phyloP scores from a whole-genome alignment of 2,329 filamentous ascomycete species.

The Colletotrichum sojae region DNA sequence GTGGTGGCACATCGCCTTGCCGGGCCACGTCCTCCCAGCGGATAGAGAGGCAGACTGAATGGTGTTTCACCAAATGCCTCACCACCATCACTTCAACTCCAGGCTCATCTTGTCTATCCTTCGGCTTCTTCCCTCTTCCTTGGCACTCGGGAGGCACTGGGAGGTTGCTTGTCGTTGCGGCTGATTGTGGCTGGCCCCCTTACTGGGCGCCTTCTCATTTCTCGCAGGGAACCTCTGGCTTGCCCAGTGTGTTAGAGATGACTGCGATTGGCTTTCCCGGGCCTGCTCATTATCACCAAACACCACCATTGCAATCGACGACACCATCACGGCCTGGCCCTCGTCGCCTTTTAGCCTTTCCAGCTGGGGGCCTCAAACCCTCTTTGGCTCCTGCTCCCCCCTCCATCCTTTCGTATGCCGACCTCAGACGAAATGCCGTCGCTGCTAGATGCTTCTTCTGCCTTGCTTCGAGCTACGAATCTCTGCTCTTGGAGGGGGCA shows the following conservation, averaged over 20 bases:
- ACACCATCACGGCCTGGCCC: background rate
- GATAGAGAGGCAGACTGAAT: background rate
- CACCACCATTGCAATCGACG: conserved; percentile 3
- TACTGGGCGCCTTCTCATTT: conserved; percentile 21
- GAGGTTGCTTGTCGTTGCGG: background rate
- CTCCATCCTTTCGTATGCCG: no score
- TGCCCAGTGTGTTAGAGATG: conserved; percentile 6
- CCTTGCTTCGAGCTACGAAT: conserved; percentile 1
- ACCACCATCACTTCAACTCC: background rate
- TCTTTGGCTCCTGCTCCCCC: background rate
- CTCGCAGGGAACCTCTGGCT: conserved; percentile 9
- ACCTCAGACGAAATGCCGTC: conserved; percentile 3
- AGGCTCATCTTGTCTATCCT: no score
- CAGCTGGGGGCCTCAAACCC: conserved; percentile 1
- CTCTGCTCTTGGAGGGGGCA: background rate
- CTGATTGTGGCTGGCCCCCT: background rate
- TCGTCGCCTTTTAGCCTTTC: background rate
- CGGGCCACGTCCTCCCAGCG: background rate
- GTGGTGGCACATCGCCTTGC: conserved; percentile 9
- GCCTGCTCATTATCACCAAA: conserved; percentile 2
- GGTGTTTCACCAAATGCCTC: conserved; percentile 6
- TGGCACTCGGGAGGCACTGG: conserved; percentile 5
- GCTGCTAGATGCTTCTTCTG: background rate
- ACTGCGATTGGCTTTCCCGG: conserved; percentile 16
- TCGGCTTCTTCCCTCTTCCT: background rate